Conservation (phyloP, 78 protist species). For the Protostelium mycophagum region DNA sequence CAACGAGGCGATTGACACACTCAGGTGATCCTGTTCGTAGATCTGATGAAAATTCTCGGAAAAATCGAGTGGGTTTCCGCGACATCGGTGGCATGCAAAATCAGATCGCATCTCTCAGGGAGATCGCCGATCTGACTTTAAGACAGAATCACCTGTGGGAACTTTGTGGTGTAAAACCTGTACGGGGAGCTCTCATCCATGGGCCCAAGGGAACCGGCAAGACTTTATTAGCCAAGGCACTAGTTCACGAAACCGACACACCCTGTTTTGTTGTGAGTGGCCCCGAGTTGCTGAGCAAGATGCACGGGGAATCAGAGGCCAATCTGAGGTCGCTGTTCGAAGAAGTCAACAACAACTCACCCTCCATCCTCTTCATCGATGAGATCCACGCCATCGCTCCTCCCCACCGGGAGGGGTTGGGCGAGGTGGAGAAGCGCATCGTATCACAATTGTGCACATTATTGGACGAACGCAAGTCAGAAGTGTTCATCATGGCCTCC, state of each 20-base stretch:
- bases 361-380: slow-evolving; percentile 99
- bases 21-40: slow-evolving; percentile 96
- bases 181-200: slow-evolving; percentile 89
- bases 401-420: slow-evolving; percentile 97
- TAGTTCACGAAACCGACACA: slow-evolving; percentile 99
- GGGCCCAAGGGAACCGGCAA: slow-evolving; percentile 99
- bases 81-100: slow-evolving; percentile 99
- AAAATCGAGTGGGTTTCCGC: slow-evolving; percentile 93
- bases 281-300: slow-evolving; percentile 99
- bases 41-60: slow-evolving; percentile 98
- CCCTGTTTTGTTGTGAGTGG: slow-evolving; percentile 99
- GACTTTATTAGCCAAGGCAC: slow-evolving; percentile 99
- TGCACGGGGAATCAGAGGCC: slow-evolving; percentile 98
- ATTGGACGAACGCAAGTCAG: slow-evolving; percentile 99
- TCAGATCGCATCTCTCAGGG: slow-evolving; percentile 98
- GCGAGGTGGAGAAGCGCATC: slow-evolving; percentile 99
- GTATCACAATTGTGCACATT: slow-evolving; percentile 99
- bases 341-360: slow-evolving; percentile 99
- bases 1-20: too few relatives aligned
- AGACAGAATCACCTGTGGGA: slow-evolving; percentile 99
- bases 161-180: slow-evolving; percentile 96
- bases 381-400: slow-evolving; percentile 99
- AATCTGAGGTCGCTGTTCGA: slow-evolving; percentile 99
- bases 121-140: slow-evolving; percentile 99
- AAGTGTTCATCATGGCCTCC: slow-evolving; percentile 99